These are phyloP conservation scores for Neurospora intermedia DNA, from an alignment of 495 filamentous ascomycete species.

Conservation along the genomic window DNA sequence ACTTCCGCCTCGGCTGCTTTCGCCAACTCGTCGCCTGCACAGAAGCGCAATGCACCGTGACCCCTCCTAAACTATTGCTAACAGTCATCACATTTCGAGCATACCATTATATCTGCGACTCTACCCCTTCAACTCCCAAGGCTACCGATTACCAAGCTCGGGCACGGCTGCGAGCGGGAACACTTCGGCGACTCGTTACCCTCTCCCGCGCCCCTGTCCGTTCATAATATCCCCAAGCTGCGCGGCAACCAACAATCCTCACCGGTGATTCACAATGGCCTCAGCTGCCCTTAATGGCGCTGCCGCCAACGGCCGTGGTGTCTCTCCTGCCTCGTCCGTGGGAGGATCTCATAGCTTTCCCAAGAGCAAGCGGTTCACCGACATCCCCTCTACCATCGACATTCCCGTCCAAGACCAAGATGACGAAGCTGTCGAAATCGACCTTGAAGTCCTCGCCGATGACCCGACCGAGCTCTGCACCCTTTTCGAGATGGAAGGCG, in stretches of 20 bases:
- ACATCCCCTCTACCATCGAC: constrained; percentile 81
- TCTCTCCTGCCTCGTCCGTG: constrained; percentile 6
- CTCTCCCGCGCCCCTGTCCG: constrained; percentile 1
- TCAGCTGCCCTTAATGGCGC: constrained; percentile 17
- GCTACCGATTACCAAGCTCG: neutral
- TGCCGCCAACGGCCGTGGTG: constrained; percentile 8
- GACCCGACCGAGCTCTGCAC: constrained; percentile 94
- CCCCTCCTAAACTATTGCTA: neutral
- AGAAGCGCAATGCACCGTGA: neutral
- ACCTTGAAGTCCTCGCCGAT: constrained; percentile 79
- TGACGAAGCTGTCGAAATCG: constrained; percentile 84
- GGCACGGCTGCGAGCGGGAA: neutral
- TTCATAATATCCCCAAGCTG: neutral
- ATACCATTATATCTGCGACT: neutral
- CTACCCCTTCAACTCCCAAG: neutral
- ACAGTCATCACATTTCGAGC: neutral
- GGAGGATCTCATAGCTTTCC: constrained; percentile 18
- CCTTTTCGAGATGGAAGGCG: constrained; percentile 82
- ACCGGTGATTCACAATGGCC: constrained; percentile 14
- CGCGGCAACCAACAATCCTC: neutral
- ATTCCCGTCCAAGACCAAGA: constrained; percentile 75
- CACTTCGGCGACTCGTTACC: neutral
- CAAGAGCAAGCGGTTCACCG: constrained; percentile 58
- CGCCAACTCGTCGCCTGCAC: neutral
- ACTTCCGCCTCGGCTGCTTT: neutral